Evolutionary conservation across 176 grass and related monocot genomes (phyloP), one percentile per base, ranked within the genome.

Genomic region (Carex kokanica): DNA sequence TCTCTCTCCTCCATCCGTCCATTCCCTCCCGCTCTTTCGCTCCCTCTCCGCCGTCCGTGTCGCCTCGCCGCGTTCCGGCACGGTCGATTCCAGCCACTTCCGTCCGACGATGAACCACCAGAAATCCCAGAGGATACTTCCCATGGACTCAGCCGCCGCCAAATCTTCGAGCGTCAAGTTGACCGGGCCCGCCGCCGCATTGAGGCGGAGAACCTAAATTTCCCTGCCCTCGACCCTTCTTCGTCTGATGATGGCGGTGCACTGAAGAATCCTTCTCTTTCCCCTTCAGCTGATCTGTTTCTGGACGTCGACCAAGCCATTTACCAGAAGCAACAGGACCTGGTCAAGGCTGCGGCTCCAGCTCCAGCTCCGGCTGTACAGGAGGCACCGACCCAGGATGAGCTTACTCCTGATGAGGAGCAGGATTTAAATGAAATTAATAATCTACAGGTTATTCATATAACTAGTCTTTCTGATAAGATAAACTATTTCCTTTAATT

Each of bases 81-180:
- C 6, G 52, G 84, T 69, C 83, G 81, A 56, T 93, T 88, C 88
- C 81, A 88, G 13, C 95, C 92, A 41, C 86, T 77, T 20, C 90
- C 92, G 4, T 85, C 89, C 18, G 92, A 91, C 84, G 88, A 91
- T 60, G 91, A 98, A 68, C 95, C 91, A 2, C 92, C 92, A 1
- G 95, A 98, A 84, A 92, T 89, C 32, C 91, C 95, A 8, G 92
- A 98, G 86, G 95, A 98, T 68, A 88, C 90, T 25, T 93, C 92
- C 74, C 92, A 98, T 53, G 91, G 95, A 0, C 89, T 98, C 89
- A 84, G 83, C 73, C 88, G 89, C 47, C 85, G 85, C 73, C 81
- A 91, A 70, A 88, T 93, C 75, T 87, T 98, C 36, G 84, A 86
- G 23, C 89, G 91, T 32, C 89, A 90, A 59, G 95, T 93, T 2